Conservation (phyloP, 768 basidiomycete genomes). For the Russula foetens region DNA sequence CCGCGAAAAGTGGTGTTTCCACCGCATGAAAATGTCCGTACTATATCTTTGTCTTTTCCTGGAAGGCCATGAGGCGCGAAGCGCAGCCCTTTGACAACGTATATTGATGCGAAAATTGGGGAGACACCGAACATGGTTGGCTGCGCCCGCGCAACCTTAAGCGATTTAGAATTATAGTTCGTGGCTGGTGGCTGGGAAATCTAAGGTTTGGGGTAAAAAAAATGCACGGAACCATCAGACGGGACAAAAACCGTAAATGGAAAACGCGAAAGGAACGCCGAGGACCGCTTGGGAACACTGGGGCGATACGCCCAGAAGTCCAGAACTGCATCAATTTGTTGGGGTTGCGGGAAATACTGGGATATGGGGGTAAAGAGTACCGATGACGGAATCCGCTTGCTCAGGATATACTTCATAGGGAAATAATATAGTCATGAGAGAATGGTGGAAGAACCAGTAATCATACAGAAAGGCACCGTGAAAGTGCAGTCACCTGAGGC, state of each 20-base stretch:
- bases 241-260: not conserved
- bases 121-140: not conserved
- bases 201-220: slow-evolving; percentile 17
- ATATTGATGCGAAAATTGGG: not conserved
- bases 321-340: not conserved
- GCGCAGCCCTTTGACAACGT: not conserved
- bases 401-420: not conserved
- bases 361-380: not conserved
- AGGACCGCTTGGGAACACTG: not conserved
- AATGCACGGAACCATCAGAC: slow-evolving; percentile 4
- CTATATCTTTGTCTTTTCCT: not conserved
- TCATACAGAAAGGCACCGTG: not conserved
- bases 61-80: not conserved
- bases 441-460: not conserved
- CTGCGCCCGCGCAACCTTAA: not conserved
- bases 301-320: not conserved
- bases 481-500: not conserved
- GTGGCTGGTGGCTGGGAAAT: not conserved
- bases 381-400: not conserved
- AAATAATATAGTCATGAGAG: not conserved
- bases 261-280: slow-evolving; percentile 3
- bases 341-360: slow-evolving; percentile 2
- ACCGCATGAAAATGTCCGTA: not conserved
- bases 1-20: not conserved
- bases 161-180: slow-evolving; percentile 1